Evolutionary conservation across 2,329 filamentous ascomycete genomes (phyloP).

Genomic region (Colletotrichum neosansevieriae): DNA sequence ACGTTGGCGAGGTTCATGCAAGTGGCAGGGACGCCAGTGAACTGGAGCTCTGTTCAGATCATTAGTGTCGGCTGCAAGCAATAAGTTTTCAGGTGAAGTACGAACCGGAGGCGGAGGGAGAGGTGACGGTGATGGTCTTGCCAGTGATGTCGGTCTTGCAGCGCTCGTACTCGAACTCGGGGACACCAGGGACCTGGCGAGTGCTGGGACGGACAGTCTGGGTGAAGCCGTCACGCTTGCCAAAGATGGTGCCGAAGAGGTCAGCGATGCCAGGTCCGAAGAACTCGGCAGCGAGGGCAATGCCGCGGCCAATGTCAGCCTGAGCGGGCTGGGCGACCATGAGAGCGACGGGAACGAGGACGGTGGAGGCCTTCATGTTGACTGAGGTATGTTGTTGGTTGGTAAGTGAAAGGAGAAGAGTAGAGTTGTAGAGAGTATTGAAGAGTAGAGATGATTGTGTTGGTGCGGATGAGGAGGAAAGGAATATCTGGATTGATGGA

Average conservation of each 20-base stretch:
- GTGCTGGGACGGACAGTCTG: neutral
- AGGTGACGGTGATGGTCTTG: slow-evolving; percentile 30
- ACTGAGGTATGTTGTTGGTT: neutral
- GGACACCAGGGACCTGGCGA: slow-evolving; percentile 28
- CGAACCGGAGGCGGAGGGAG: neutral
- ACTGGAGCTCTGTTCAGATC: slow-evolving; percentile 1
- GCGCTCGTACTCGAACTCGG: slow-evolving; percentile 38
- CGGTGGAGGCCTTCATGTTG: slow-evolving; percentile 30
- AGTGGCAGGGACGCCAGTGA: slow-evolving; percentile 37
- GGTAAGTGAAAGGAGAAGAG: neutral
- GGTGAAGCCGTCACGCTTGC: slow-evolving; percentile 9
- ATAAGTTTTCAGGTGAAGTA: neutral
- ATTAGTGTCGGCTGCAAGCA: neutral
- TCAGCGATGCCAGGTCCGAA: slow-evolving; percentile 29
- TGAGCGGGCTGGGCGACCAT: slow-evolving; percentile 29
- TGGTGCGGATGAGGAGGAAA: neutral
- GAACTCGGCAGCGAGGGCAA: slow-evolving; percentile 21
- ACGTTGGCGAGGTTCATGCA: slow-evolving; percentile 44
- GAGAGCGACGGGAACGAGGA: slow-evolving; percentile 28
- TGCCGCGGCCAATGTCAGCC: slow-evolving; percentile 26
- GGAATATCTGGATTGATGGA: neutral
- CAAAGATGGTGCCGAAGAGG: neutral
- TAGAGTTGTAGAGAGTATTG: neutral
- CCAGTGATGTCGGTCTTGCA: slow-evolving; percentile 33
- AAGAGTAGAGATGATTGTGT: neutral